Evolutionary conservation across 2,329 filamentous ascomycete genomes (phyloP).

Genomic region (Cytospora paraplurivora): DNA sequence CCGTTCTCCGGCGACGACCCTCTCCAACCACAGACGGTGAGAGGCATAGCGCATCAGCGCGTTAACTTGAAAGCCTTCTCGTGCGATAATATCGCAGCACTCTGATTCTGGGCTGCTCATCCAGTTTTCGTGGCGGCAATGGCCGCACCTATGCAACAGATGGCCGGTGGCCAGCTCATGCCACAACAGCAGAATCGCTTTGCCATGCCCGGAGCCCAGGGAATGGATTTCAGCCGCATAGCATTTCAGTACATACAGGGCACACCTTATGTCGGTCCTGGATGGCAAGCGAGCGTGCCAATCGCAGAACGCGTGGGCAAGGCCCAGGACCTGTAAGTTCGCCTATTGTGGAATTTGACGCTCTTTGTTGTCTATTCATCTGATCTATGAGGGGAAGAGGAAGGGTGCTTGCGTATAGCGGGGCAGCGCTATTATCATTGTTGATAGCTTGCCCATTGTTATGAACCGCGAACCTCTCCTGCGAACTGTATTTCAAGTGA

Average conservation of each 20-base stretch:
- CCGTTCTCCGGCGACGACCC: constrained; percentile 24
- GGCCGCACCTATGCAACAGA: constrained; percentile 63
- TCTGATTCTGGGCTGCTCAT: constrained; percentile 23
- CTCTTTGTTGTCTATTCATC: constrained; percentile 1
- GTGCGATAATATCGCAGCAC: constrained; percentile 12
- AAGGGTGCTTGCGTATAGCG: background rate
- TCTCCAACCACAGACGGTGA: constrained; percentile 20
- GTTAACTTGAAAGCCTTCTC: constrained; percentile 8
- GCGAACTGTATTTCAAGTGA: background rate
- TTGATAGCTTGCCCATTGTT: constrained; percentile 4
- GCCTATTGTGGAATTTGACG: background rate
- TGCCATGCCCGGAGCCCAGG: constrained; percentile 15
- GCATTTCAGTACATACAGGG: constrained; percentile 43
- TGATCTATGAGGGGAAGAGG: constrained; percentile 1
- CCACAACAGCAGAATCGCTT: constrained; percentile 41
- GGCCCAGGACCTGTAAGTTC: constrained; percentile 41
- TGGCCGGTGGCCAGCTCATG: constrained; percentile 53
- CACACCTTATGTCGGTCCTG: constrained; percentile 26
- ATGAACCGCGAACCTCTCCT: background rate
- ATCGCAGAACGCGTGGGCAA: constrained; percentile 39
- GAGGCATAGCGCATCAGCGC: constrained; percentile 28
- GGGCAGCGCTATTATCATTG: background rate
- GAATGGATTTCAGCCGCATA: constrained; percentile 35
- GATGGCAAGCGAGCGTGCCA: constrained; percentile 40
- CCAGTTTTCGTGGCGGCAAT: constrained; percentile 48